Conservation (phyloP, 2,329 filamentous ascomycete genomes). For the Penicillium sp. region DNA sequence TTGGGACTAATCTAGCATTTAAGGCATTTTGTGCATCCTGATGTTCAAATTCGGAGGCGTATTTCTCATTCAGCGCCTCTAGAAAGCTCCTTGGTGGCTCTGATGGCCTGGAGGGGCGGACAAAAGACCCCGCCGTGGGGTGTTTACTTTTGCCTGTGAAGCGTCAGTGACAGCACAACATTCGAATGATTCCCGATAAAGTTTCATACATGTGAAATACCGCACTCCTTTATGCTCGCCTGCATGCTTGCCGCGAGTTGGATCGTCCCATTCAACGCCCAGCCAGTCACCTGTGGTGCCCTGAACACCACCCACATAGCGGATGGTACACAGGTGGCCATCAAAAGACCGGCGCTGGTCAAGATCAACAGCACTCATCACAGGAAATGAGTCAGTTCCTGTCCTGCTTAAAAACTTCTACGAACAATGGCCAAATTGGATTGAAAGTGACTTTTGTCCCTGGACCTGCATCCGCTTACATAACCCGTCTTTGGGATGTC, state of each 20-base stretch:
- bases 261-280: conserved; percentile 95
- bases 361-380: conserved; percentile 30
- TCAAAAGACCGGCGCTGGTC: conserved; percentile 81
- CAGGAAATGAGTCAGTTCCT: background rate
- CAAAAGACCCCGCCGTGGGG: conserved; percentile 77
- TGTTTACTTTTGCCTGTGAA: conserved; percentile 59
- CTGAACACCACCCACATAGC: conserved; percentile 74
- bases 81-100: conserved; percentile 73
- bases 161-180: conserved; percentile 15
- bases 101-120: conserved; percentile 70
- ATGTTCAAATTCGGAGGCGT: conserved; percentile 61
- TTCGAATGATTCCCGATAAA: background rate
- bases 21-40: conserved; percentile 20
- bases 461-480: conserved; percentile 20
- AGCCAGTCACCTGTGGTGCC: conserved; percentile 81
- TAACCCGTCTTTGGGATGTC: conserved; percentile 14
- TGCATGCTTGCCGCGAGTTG: conserved; percentile 82
- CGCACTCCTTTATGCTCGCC: conserved; percentile 74
- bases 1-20: conserved; percentile 25
- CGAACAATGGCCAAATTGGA: background rate
- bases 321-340: conserved; percentile 75
- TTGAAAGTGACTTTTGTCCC: conserved; percentile 1
- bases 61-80: conserved; percentile 78
- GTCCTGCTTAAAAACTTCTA: background rate
- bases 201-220: conserved; percentile 74